A percentile compares a stretch with the other conserved stretches of the same genome.
Conservation (phyloP, 306 rosid genomes). For the Ceratonia siliqua region DNA sequence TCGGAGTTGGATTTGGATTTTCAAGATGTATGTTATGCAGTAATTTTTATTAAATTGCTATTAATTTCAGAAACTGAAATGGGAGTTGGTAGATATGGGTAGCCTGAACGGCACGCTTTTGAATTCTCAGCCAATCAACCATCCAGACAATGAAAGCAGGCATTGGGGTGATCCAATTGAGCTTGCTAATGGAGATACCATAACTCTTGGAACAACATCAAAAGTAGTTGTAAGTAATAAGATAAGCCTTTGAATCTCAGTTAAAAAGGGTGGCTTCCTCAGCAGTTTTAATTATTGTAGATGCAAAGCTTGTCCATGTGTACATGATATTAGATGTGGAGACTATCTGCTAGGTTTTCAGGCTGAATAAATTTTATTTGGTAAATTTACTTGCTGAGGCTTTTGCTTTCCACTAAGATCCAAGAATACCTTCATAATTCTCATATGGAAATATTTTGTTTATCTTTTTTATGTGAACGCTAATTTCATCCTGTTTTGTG, state of each 20-base stretch:
- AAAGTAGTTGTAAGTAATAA: conserved; percentile 62
- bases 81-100: conserved; percentile 97
- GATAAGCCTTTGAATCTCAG: conserved; percentile 14
- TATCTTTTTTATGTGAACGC: neutral
- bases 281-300: conserved; percentile 15
- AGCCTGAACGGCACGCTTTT: conserved; percentile 91
- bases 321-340: conserved; percentile 31
- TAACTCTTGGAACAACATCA: conserved; percentile 94
- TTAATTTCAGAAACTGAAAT: conserved; percentile 74
- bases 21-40: conserved; percentile 18
- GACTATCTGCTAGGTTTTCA: neutral
- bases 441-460: neutral
- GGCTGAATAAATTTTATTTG: conserved; percentile 15
- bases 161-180: conserved; percentile 72
- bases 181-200: conserved; percentile 81
- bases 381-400: conserved; percentile 22
- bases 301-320: conserved; percentile 20
- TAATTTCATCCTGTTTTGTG: conserved; percentile 9
- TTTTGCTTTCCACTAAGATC: conserved; percentile 19
- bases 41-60: conserved; percentile 30
- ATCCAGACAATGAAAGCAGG: conserved; percentile 72
- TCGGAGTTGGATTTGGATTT: conserved; percentile 34
- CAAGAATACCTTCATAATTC: neutral
- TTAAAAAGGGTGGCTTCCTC: conserved; percentile 4
- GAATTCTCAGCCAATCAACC: conserved; percentile 72